Percentiles rank a stretch among this genome's conserved stretches.
phyloP scores from a whole-genome alignment of 768 basidiomycete genomes.

The Infundibulicybe gibba region DNA sequence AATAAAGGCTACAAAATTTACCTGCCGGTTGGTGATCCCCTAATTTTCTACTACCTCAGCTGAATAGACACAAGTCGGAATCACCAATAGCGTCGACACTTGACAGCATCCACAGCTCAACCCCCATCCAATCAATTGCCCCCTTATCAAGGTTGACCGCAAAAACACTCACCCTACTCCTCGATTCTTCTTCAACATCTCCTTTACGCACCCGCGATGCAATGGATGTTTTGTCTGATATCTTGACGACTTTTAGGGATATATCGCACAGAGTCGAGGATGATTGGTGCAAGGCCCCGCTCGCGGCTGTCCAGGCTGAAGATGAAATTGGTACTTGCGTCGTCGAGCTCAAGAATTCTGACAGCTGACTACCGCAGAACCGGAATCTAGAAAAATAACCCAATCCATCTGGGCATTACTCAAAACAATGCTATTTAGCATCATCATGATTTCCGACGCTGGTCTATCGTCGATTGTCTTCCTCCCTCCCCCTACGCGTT shows the following conservation, averaged over 20 bases:
- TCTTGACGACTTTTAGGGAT: constrained; percentile 24
- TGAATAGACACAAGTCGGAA: constrained; percentile 5
- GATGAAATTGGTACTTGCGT: constrained; percentile 24
- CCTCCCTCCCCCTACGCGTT: constrained; percentile 30
- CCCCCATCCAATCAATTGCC: constrained; percentile 31
- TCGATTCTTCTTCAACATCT: constrained; percentile 27
- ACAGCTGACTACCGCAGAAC: constrained; percentile 23
- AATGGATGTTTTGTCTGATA: constrained; percentile 22
- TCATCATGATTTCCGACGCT: constrained; percentile 65
- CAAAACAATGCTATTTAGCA: constrained; percentile 75
- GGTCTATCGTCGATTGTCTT: constrained; percentile 54
- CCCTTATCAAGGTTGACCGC: constrained; percentile 37
- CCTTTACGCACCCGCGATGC: constrained; percentile 21
- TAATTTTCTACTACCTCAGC: not conserved
- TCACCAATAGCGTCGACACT: constrained; percentile 32
- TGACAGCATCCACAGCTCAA: constrained; percentile 26
- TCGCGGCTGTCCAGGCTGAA: constrained; percentile 28
- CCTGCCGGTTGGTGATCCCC: constrained; percentile 22
- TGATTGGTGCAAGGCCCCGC: constrained; percentile 42
- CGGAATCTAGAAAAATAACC: constrained; percentile 38
- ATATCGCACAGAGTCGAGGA: constrained; percentile 41
- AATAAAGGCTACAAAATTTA: constrained; percentile 16
- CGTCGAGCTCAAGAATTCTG: not conserved
- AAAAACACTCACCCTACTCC: constrained; percentile 26
- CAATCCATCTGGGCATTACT: constrained; percentile 62